Evolutionary conservation across 306 rosid species (phyloP), one percentile per base, ranked within the genome.

Genomic region (Malus orientalis): DNA sequence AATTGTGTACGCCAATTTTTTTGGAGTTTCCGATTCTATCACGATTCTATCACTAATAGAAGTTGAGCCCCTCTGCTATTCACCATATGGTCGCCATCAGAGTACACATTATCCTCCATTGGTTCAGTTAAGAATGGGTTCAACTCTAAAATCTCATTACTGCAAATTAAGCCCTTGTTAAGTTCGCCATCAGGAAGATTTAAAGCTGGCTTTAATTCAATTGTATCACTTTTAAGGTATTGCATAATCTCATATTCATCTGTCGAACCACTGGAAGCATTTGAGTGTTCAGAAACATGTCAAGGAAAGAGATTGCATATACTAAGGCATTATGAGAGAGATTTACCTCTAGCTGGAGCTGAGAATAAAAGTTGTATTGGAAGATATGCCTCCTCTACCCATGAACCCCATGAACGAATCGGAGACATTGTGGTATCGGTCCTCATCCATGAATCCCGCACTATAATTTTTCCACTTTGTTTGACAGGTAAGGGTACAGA

Each of bases 191-290:
- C 73, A 73, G 67, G 22, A 65, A 81, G 76, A 82, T 81, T 67
- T 61, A 74, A 27, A 38, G 71, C 74, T 36, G 83, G 75, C 75
- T 69, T 74, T 40, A 82, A 73, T 74, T 89, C 85, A 72, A 74
- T 71, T 61, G 79, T 49, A 49, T 89, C 87, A 81, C 84, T 87
- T 81, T 80, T 86, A 54, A 75, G 76, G 84, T 67, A 78, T 71
- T 81, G 81, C 70, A 19, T 77, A 74, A 67, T 80, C 83, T 85
- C 90, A 73, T 62, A 73, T 62, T 89, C 92, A 90, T 88, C 97
- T 95, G 97, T 91, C 96, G 92, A 95, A 90, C 82, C 90, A 95
- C 97, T 95, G 99, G 86, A 93, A 87, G 87, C 90, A 93, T 90
- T 90, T 95, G 93, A 95, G 99, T 90, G 93, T 92, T 92, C 93